Conservation (phyloP, 495 filamentous ascomycete genomes). For the Ramalina intermedia region DNA sequence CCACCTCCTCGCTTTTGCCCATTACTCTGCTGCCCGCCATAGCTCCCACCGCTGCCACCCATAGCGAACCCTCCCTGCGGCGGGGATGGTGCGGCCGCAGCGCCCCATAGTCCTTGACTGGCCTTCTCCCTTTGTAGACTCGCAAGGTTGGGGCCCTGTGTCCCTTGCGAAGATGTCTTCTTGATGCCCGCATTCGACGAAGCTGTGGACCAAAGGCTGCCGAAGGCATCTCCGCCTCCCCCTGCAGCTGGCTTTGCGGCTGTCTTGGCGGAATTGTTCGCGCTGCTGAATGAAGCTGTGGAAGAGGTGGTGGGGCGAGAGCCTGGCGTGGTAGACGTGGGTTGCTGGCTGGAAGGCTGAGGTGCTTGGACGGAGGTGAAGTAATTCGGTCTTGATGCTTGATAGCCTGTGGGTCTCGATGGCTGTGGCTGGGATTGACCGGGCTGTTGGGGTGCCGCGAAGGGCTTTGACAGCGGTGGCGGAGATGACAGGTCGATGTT, state of each 20-base stretch:
- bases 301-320: conserved; percentile 17
- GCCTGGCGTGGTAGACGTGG: conserved; percentile 9
- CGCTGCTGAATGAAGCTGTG: conserved; percentile 1
- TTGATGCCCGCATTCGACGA: conserved; percentile 62
- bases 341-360: conserved; percentile 20
- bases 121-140: conserved; percentile 94
- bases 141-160: conserved; percentile 63
- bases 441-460: conserved; percentile 13
- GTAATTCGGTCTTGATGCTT: conserved; percentile 78
- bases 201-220: conserved; percentile 66
- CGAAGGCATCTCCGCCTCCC: conserved; percentile 60
- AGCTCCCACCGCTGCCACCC: not conserved
- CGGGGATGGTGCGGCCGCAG: conserved; percentile 34
- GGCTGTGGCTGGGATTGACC: conserved; percentile 24
- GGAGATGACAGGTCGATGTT: conserved; percentile 38
- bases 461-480: conserved; percentile 28
- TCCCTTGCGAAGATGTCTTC: conserved; percentile 38
- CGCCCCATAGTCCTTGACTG: conserved; percentile 85
- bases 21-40: conserved; percentile 13
- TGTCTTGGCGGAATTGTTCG: conserved; percentile 24
- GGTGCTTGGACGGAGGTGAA: conserved; percentile 62
- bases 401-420: conserved; percentile 52
- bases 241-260: conserved; percentile 37
- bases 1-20: conserved; percentile 26
- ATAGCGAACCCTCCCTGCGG: conserved; percentile 7